Conservation (phyloP, 768 basidiomycete species). For the Suillus bovinus region DNA sequence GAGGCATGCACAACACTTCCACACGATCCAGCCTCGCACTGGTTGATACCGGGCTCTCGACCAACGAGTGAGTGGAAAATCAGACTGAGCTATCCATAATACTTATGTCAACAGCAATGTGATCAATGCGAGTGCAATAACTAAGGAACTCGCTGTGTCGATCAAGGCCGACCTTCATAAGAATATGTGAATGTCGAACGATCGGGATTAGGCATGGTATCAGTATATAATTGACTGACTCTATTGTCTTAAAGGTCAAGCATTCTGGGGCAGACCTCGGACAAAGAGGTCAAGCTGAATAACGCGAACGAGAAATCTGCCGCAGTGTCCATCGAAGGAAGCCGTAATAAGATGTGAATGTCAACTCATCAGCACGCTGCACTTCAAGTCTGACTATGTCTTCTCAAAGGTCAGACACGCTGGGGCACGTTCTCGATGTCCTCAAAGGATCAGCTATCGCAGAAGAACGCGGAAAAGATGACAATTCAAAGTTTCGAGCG, state of each 20-base stretch:
- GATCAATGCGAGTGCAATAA: neutral
- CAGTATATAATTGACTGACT: too few species aligned
- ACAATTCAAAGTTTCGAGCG: neutral
- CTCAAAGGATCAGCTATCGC: neutral
- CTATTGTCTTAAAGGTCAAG: too few species aligned
- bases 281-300: too few species aligned
- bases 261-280: constrained; percentile 32
- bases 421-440: neutral
- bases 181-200: too few species aligned
- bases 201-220: too few species aligned
- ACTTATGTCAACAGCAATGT: neutral
- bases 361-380: neutral
- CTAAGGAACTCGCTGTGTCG: neutral
- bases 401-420: neutral
- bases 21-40: neutral
- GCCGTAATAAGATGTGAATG: neutral
- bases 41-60: neutral
- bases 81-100: too few species aligned
- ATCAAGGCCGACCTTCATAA: too few species aligned
- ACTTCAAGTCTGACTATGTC: neutral
- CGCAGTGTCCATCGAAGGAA: neutral
- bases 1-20: neutral
- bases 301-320: neutral
- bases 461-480: neutral
- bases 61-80: neutral